Conservation (phyloP, 768 basidiomycete genomes). For the Auricularia auricula-judae region DNA sequence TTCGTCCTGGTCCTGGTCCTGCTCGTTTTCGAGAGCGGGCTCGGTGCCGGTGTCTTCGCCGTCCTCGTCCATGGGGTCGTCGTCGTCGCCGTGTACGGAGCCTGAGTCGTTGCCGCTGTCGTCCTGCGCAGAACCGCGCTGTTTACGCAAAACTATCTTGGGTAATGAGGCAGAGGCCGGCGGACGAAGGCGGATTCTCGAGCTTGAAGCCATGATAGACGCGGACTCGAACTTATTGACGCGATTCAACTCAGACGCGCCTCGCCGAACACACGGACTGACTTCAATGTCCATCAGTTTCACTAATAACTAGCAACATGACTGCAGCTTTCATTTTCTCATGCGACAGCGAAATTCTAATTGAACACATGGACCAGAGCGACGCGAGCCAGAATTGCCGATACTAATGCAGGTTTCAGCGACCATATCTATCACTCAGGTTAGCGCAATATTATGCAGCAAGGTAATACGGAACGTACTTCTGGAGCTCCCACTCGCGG, state of each 20-base stretch:
- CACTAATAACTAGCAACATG: not conserved
- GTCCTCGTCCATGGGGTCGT: slow-evolving; percentile 2
- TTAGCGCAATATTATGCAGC: not conserved
- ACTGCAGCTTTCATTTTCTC: not conserved
- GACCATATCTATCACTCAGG: not conserved
- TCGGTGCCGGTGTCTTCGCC: slow-evolving; percentile 7
- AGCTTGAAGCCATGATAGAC: not conserved
- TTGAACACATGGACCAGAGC: not conserved
- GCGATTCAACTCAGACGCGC: not conserved
- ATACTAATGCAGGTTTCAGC: not conserved
- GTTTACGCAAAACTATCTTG: not conserved
- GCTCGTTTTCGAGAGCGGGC: slow-evolving; percentile 1
- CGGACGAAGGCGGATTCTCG: not conserved
- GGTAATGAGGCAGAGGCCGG: not conserved
- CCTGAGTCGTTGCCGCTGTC: not conserved
- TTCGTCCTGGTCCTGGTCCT: slow-evolving; percentile 11
- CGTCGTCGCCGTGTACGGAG: not conserved
- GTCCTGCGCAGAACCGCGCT: not conserved
- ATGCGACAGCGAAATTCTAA: not conserved
- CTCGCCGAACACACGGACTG: not conserved
- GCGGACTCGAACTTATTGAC: not conserved
- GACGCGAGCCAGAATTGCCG: not conserved
- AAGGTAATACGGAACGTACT: slow-evolving; percentile 39
- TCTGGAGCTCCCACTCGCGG: slow-evolving; percentile 94
- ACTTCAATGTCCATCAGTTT: not conserved